phyloP scores from a whole-genome alignment of 1,284 basidiomycete genomes.

The Cerrena zonata region DNA sequence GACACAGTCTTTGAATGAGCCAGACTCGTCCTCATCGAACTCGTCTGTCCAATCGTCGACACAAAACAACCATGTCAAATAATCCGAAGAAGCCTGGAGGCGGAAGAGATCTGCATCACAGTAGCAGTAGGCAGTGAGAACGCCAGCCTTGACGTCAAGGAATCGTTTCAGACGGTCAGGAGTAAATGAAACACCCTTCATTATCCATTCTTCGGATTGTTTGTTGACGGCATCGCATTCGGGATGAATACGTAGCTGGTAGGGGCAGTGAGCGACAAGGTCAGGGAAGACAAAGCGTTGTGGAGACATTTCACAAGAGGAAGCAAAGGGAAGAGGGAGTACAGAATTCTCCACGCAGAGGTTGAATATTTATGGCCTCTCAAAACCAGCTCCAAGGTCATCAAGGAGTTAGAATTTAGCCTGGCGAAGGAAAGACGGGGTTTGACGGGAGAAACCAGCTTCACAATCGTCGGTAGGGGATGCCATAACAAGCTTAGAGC shows the following conservation, averaged over 20 bases:
- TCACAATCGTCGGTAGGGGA: no score
- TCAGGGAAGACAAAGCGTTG: slow-evolving; percentile 51
- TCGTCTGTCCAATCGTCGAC: slow-evolving; percentile 36
- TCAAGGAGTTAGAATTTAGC: no score
- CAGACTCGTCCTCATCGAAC: slow-evolving; percentile 27
- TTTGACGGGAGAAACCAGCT: no score
- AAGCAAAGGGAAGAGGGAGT: no score
- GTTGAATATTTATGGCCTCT: no score
- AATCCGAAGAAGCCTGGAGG: slow-evolving; percentile 51
- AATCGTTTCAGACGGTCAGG: slow-evolving; percentile 45
- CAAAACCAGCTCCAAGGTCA: no score
- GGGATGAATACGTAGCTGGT: slow-evolving; percentile 46
- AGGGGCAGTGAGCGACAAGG: slow-evolving; percentile 55
- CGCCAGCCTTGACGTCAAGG: slow-evolving; percentile 56
- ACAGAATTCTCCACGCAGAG: no score
- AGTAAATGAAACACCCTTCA: slow-evolving; percentile 40
- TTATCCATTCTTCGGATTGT: slow-evolving; percentile 60
- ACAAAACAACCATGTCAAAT: slow-evolving; percentile 35
- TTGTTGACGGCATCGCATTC: slow-evolving; percentile 49
- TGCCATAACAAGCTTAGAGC: no score
- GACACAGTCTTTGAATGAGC: slow-evolving; percentile 29
- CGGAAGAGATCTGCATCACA: slow-evolving; percentile 40
- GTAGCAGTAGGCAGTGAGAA: slow-evolving; percentile 65
- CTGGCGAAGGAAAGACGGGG: no score
- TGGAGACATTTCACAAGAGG: no score